Conservation (phyloP, 306 rosid genomes). For the Ormosia emarginata region DNA sequence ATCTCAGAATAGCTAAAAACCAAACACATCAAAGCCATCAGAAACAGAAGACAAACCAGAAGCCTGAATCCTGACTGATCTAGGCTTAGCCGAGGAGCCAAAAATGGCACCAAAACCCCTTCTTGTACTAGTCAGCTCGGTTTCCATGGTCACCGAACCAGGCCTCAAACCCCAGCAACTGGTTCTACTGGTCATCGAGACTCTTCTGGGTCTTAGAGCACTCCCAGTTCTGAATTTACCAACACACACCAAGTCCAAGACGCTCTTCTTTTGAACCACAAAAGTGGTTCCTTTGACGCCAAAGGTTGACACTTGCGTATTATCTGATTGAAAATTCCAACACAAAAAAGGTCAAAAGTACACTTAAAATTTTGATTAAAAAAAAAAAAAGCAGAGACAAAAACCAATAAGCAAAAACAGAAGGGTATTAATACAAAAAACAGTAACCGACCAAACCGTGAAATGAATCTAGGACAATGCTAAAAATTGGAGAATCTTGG, state of each 20-base stretch:
- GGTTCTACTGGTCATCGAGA: constrained; percentile 39
- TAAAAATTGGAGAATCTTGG: background rate
- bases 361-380: background rate
- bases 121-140: constrained; percentile 37
- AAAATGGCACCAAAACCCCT: constrained; percentile 42
- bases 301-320: constrained; percentile 67
- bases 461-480: background rate
- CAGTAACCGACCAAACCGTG: background rate
- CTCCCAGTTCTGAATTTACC: constrained; percentile 38
- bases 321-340: constrained; percentile 31
- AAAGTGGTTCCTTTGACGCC: constrained; percentile 43
- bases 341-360: constrained; percentile 35
- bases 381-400: background rate
- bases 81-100: constrained; percentile 47
- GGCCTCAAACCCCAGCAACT: constrained; percentile 41
- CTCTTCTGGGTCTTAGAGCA: constrained; percentile 31
- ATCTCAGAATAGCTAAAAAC: background rate
- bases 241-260: constrained; percentile 16
- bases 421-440: background rate
- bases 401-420: background rate
- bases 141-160: constrained; percentile 46
- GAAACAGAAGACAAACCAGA: constrained; percentile 52
- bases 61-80: constrained; percentile 71
- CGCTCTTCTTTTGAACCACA: constrained; percentile 46
- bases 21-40: background rate